Evolutionary conservation across 2,329 filamentous ascomycete genomes (phyloP).

Genomic region (Colletotrichum orbiculare): DNA sequence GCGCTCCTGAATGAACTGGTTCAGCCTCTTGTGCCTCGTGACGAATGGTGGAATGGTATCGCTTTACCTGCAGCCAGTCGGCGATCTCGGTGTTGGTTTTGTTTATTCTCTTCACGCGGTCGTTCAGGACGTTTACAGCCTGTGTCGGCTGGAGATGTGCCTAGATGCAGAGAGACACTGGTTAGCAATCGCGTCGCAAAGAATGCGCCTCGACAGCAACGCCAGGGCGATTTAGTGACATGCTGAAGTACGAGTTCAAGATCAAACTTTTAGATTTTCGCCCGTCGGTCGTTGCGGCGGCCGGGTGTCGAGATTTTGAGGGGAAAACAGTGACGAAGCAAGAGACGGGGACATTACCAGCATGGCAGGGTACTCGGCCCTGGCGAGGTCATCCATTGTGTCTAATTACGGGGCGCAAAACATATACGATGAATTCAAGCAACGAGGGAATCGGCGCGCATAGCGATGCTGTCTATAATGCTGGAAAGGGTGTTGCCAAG

Average conservation of each 20-base stretch:
- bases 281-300: background rate
- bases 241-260: background rate
- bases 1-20: slow-evolving; percentile 75
- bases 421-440: slow-evolving; percentile 33
- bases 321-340: slow-evolving; percentile 18
- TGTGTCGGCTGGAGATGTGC: slow-evolving; percentile 82
- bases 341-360: slow-evolving; percentile 70
- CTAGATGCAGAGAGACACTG: slow-evolving; percentile 57
- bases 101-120: slow-evolving; percentile 87
- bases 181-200: slow-evolving; percentile 37
- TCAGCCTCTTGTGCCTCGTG: slow-evolving; percentile 22
- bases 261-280: too few species aligned
- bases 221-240: background rate
- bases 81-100: slow-evolving; percentile 91
- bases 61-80: slow-evolving; percentile 91
- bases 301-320: background rate
- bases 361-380: slow-evolving; percentile 93
- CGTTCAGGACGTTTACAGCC: slow-evolving; percentile 83
- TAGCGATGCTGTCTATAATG: slow-evolving; percentile 39
- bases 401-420: slow-evolving; percentile 36
- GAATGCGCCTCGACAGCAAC: slow-evolving; percentile 21
- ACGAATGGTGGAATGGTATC: slow-evolving; percentile 21
- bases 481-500: slow-evolving; percentile 30
- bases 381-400: slow-evolving; percentile 80
- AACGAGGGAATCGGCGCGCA: slow-evolving; percentile 36